phyloP scores from a whole-genome alignment of 2,329 filamentous ascomycete species.

The Fusarium chlamydosporum region DNA sequence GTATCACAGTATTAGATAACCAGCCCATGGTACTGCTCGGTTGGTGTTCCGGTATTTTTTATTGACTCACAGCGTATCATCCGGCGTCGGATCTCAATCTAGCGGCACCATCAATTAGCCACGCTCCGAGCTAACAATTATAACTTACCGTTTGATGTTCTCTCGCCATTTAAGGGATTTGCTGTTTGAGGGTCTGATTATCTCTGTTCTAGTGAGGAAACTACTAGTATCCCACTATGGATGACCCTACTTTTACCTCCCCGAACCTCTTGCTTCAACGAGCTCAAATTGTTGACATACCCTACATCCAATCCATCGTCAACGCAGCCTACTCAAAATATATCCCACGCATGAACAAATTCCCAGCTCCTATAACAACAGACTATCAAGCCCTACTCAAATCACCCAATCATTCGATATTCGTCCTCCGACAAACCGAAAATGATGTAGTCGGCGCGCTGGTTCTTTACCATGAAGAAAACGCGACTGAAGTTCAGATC shows the following conservation, averaged over 20 bases:
- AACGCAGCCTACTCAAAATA: slow-evolving; percentile 54
- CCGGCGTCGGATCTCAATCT: background rate
- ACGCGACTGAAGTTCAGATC: slow-evolving; percentile 39
- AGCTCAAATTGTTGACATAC: slow-evolving; percentile 39
- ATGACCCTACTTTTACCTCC: background rate
- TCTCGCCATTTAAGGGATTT: too few relatives aligned
- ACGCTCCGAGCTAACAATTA: too few relatives aligned
- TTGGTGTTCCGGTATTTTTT: background rate
- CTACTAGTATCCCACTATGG: background rate
- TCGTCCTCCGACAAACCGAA: slow-evolving; percentile 40
- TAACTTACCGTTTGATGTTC: too few relatives aligned
- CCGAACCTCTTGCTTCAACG: background rate
- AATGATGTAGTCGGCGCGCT: slow-evolving; percentile 51
- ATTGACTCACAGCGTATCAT: background rate
- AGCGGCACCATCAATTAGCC: background rate
- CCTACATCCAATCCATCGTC: slow-evolving; percentile 52
- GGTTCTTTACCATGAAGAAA: slow-evolving; percentile 38
- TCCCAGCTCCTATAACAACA: slow-evolving; percentile 56
- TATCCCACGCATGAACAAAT: slow-evolving; percentile 54
- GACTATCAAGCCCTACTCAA: slow-evolving; percentile 53
- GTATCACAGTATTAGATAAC: background rate
- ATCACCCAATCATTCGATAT: slow-evolving; percentile 48
- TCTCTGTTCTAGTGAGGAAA: background rate
- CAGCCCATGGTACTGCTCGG: background rate
- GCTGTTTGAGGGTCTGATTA: background rate